These are phyloP conservation scores for Hymenoscyphus albidus DNA, from an alignment of 2,329 filamentous ascomycete species.

Conservation along the genomic window DNA sequence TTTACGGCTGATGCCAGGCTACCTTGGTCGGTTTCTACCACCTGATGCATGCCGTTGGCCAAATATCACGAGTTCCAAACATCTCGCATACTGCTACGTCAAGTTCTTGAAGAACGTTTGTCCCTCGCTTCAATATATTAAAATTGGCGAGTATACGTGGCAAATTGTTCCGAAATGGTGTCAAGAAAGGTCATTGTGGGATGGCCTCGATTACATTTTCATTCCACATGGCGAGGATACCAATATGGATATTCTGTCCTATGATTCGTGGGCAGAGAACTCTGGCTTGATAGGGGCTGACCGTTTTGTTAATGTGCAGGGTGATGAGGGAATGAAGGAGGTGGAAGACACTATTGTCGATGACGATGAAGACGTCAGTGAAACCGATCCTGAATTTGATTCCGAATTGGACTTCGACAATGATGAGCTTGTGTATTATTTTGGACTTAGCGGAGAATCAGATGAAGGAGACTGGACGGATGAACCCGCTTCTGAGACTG, in stretches of 20 bases:
- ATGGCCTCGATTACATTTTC: not conserved
- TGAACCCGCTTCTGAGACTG: no score
- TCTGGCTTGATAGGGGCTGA: not conserved
- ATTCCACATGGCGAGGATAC: not conserved
- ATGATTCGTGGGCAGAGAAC: not conserved
- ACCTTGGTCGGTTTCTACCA: constrained; percentile 9
- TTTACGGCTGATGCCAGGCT: constrained; percentile 9
- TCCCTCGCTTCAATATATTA: constrained; percentile 16
- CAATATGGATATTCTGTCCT: not conserved
- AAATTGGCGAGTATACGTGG: constrained; percentile 15
- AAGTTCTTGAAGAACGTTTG: constrained; percentile 13
- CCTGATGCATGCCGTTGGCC: constrained; percentile 12
- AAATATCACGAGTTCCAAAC: not conserved
- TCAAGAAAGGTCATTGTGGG: not conserved
- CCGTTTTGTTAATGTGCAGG: not conserved
- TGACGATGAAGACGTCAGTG: no score
- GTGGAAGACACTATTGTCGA: not conserved
- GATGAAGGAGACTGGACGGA: no score
- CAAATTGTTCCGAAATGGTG: constrained; percentile 4
- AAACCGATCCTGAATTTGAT: no score
- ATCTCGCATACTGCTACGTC: constrained; percentile 16
- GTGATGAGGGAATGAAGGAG: not conserved
- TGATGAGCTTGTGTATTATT: no score
- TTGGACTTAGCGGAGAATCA: no score
- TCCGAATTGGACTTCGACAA: no score